These are phyloP conservation scores for Rhododendron griersonianum DNA, from an alignment of 148 eudicot species.

Conservation along the genomic window DNA sequence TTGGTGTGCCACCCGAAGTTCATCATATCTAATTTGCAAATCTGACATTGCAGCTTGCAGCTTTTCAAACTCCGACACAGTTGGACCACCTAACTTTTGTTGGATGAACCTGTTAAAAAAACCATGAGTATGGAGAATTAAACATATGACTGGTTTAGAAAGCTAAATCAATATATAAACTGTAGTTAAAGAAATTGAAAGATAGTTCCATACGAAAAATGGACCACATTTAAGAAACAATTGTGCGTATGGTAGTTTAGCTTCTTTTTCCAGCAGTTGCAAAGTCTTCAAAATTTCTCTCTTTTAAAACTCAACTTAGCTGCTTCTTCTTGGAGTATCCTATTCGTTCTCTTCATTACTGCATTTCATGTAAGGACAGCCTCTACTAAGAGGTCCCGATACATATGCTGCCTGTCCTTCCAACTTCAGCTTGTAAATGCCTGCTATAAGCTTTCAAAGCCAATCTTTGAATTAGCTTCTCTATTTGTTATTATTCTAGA, in stretches of 20 bases:
- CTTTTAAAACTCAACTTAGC: background rate
- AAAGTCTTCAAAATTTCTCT: background rate
- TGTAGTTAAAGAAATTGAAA: background rate
- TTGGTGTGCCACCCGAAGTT: constrained; percentile 59
- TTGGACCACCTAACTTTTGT: constrained; percentile 89
- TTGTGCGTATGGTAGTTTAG: background rate
- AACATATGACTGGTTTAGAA: background rate
- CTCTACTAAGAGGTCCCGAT: background rate
- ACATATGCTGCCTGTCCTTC: background rate
- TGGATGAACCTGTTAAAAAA: constrained; percentile 63
- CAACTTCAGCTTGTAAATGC: background rate
- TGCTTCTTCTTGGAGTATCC: background rate
- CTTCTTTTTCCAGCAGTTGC: background rate
- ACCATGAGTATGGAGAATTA: background rate
- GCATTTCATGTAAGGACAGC: background rate
- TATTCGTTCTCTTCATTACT: background rate
- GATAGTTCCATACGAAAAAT: background rate
- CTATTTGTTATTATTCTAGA: background rate
- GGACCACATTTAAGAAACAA: background rate
- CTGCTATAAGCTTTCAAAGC: background rate
- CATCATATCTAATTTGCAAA: constrained; percentile 54
- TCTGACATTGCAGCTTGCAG: constrained; percentile 70
- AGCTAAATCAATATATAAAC: background rate
- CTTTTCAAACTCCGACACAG: constrained; percentile 64
- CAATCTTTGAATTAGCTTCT: background rate